These are phyloP conservation scores for Fraxinus floribunda DNA, from an alignment of 305 asterid species.

Conservation along the genomic window DNA sequence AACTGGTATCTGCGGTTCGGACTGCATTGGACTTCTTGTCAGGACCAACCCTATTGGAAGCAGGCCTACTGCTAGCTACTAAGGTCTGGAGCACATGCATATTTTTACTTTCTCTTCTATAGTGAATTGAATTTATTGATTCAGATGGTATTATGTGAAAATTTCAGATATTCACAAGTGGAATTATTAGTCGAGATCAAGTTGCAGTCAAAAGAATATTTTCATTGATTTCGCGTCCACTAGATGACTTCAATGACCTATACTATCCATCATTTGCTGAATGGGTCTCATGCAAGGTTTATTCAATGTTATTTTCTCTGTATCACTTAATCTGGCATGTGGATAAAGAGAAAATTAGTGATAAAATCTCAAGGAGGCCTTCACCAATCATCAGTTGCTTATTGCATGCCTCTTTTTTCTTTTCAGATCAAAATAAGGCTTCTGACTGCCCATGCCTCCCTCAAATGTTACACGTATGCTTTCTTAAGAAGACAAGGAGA, in stretches of 20 bases:
- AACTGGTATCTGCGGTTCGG: conserved; percentile 92
- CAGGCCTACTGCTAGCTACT: conserved; percentile 91
- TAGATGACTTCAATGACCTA: conserved; percentile 85
- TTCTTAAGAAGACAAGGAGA: conserved; percentile 69
- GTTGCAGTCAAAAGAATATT: conserved; percentile 91
- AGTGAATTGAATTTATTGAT: conserved; percentile 27
- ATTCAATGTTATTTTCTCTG: conserved; percentile 23
- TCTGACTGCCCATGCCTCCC: conserved; percentile 93
- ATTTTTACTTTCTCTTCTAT: conserved; percentile 19
- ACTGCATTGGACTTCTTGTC: conserved; percentile 84
- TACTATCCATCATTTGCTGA: conserved; percentile 98
- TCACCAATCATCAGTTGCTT: conserved; percentile 23
- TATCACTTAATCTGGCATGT: conserved; percentile 26
- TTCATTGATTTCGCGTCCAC: conserved; percentile 91
- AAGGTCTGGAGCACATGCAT: conserved; percentile 52
- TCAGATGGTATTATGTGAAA: conserved; percentile 32
- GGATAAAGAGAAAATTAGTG: conserved; percentile 12
- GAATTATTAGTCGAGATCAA: conserved; percentile 94
- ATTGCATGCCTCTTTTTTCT: conserved; percentile 7
- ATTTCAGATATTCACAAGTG: conserved; percentile 92
- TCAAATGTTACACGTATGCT: conserved; percentile 81
- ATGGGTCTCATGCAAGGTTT: conserved; percentile 99
- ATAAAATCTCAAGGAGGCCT: conserved; percentile 13
- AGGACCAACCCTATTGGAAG: conserved; percentile 89
- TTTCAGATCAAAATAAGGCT: conserved; percentile 92